Conservation (phyloP, 805 yeast genomes). For the Yamadazyma phyllophila region DNA sequence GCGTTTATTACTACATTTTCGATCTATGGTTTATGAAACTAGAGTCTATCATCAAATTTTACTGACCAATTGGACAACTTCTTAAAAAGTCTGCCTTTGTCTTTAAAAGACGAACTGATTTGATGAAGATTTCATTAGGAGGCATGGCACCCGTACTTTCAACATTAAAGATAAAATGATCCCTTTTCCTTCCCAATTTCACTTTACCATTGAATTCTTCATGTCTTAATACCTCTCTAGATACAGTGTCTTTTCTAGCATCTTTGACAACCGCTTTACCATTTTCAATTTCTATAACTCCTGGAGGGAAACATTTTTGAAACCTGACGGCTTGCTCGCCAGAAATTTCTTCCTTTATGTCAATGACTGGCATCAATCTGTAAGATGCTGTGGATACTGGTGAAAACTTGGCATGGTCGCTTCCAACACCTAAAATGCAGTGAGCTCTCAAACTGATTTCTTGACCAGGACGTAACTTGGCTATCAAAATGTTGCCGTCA, state of each 20-base stretch:
- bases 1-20: not conserved
- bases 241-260: slow-evolving; percentile 93
- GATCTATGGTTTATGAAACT: too few relatives aligned
- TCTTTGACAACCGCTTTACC: slow-evolving; percentile 81
- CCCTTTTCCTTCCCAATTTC: slow-evolving; percentile 85
- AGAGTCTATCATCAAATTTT: slow-evolving; percentile 9
- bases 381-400: slow-evolving; percentile 97
- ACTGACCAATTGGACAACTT: slow-evolving; percentile 71
- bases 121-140: slow-evolving; percentile 93
- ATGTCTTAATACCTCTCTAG: slow-evolving; percentile 94
- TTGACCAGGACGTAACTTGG: slow-evolving; percentile 95
- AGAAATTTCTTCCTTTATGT: slow-evolving; percentile 66
- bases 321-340: slow-evolving; percentile 78
- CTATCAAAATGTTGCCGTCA: slow-evolving; percentile 86
- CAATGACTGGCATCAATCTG: slow-evolving; percentile 84
- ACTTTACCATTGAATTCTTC: slow-evolving; percentile 87
- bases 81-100: slow-evolving; percentile 80
- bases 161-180: slow-evolving; percentile 90
- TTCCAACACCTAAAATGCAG: slow-evolving; percentile 86
- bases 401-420: slow-evolving; percentile 96
- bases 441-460: slow-evolving; percentile 88
- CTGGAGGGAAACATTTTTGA: slow-evolving; percentile 88
- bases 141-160: slow-evolving; percentile 97
- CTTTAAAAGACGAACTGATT: slow-evolving; percentile 79
- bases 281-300: slow-evolving; percentile 76